Percentiles rank a stretch among this genome's conserved stretches.
Conservation (phyloP, 1,139 yeast species). For the Sugiyamaella pinicola region DNA sequence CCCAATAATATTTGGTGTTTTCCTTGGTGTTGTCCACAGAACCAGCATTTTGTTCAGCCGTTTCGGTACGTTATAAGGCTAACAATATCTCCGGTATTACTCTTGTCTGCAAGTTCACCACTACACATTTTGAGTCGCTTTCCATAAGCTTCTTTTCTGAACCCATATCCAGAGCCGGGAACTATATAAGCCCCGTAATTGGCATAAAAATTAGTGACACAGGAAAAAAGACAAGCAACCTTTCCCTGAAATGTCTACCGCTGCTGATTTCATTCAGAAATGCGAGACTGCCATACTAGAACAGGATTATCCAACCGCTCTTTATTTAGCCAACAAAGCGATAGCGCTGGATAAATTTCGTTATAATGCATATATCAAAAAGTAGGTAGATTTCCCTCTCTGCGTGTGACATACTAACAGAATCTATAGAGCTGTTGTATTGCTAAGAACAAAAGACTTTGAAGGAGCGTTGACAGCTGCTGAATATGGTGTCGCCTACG, state of each 20-base stretch:
- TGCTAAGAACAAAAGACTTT: constrained; percentile 55
- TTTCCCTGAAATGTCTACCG: not conserved
- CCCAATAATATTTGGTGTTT: too few relatives aligned
- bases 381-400: too few relatives aligned
- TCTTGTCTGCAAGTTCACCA: too few relatives aligned
- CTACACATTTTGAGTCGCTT: too few relatives aligned
- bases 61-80: too few relatives aligned
- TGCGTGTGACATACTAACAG: too few relatives aligned
- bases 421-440: constrained; percentile 51
- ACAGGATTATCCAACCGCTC: constrained; percentile 45
- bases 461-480: constrained; percentile 57
- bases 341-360: constrained; percentile 49
- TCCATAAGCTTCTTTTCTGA: too few relatives aligned
- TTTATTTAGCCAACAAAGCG: constrained; percentile 41
- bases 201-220: not conserved
- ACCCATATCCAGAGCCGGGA: too few relatives aligned
- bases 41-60: too few relatives aligned
- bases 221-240: not conserved
- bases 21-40: too few relatives aligned
- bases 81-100: too few relatives aligned
- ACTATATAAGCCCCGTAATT: too few relatives aligned
- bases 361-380: constrained; percentile 40
- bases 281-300: constrained; percentile 42
- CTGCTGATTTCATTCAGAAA: constrained; percentile 14
- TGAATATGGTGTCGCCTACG: constrained; percentile 56